These are phyloP conservation scores for Naegleria fowleri DNA, from an alignment of 208 protist genomes.

Conservation along the genomic window DNA sequence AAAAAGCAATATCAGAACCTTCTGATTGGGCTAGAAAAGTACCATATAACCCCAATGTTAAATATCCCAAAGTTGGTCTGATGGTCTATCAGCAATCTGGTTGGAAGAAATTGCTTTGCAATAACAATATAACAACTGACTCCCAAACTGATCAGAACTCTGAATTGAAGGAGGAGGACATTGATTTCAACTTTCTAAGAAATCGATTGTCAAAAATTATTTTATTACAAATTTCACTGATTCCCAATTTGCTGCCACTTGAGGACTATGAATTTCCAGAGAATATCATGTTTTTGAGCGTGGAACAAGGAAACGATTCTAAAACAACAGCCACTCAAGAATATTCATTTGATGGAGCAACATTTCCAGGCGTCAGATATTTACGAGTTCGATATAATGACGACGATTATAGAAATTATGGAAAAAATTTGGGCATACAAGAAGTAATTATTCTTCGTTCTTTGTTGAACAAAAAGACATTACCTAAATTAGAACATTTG, in stretches of 20 bases:
- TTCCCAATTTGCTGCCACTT: not conserved
- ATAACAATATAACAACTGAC: no score
- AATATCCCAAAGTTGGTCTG: no score
- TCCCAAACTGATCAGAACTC: no score
- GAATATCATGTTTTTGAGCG: not conserved
- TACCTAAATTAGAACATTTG: not conserved
- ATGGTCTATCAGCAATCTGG: no score
- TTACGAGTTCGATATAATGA: not conserved
- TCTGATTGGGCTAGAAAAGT: no score
- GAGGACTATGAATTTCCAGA: not conserved
- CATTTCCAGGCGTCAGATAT: not conserved
- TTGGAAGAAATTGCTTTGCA: no score
- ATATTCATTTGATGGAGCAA: no score
- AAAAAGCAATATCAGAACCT: no score
- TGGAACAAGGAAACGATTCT: not conserved
- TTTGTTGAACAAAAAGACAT: not conserved
- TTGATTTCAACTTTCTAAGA: not conserved
- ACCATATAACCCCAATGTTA: no score
- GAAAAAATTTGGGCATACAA: no score
- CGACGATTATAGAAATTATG: not conserved
- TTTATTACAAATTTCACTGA: not conserved
- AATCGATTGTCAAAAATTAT: not conserved
- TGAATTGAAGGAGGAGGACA: no score
- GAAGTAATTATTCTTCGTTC: not conserved
- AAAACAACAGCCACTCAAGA: not conserved